These are phyloP conservation scores for Cinnamomum chago DNA, from an alignment of 164 flowering plant species.

Conservation along the genomic window DNA sequence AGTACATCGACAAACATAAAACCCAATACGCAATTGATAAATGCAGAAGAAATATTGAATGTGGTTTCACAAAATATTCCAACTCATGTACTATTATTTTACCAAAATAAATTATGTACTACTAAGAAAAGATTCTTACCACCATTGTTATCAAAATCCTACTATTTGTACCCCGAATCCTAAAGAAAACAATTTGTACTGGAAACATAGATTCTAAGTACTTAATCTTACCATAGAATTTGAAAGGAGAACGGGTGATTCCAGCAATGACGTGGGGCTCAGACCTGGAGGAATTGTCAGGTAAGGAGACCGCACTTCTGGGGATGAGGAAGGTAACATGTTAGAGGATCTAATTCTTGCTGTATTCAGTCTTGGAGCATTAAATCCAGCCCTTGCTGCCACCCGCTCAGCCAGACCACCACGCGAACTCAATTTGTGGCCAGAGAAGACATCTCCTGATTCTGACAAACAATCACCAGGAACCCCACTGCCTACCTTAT, in stretches of 20 bases:
- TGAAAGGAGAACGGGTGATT: conserved; percentile 84
- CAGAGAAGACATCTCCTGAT: conserved; percentile 18
- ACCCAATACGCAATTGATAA: too few relatives aligned
- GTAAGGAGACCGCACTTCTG: conserved; percentile 55
- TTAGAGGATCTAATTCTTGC: conserved; percentile 53
- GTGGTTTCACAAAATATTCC: too few relatives aligned
- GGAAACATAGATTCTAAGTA: neutral
- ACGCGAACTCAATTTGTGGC: conserved; percentile 33
- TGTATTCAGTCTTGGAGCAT: conserved; percentile 68
- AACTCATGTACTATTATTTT: too few relatives aligned
- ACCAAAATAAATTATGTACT: too few relatives aligned
- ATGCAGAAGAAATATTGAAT: too few relatives aligned
- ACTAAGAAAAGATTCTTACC: too few relatives aligned
- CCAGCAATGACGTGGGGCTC: conserved; percentile 78
- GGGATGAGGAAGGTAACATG: conserved; percentile 15
- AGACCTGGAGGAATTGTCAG: conserved; percentile 81
- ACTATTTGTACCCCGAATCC: too few relatives aligned
- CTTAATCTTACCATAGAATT: conserved; percentile 62
- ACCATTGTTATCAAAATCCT: too few relatives aligned
- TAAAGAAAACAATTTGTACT: too few relatives aligned
- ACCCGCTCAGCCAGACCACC: conserved; percentile 67
- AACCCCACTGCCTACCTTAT: conserved; percentile 13
- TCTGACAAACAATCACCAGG: conserved; percentile 17
- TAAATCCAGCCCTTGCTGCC: conserved; percentile 84
- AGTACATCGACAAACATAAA: too few relatives aligned